Evolutionary conservation across 805 yeast genomes (phyloP), one percentile per base, ranked within the genome.

Genomic region (Teunomyces cretensis): DNA sequence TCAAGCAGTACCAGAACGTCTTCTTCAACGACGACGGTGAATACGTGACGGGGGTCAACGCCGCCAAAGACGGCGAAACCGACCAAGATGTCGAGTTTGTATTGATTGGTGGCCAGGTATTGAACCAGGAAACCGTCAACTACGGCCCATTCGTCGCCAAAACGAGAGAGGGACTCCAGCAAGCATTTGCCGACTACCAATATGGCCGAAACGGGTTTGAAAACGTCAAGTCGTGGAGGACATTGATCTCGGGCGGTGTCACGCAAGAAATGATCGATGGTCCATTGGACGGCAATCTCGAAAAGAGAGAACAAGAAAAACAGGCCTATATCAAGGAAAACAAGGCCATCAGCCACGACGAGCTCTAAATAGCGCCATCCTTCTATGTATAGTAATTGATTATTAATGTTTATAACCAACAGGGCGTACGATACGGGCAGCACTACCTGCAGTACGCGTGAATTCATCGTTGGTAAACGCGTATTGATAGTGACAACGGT

Each of bases 101-200:
- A 4, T 51, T 88, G n/a, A 71, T 88, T 50, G 94, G 89, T 27
- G 96, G 96, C 46, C 65, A 86, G 60, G 76, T 78, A 15, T 68
- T 88, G 45, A 78, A 87, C 54, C 96, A 89, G 68, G 79, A 81
- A 13, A 74, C 86, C 44, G 86, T 88, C 27, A 96, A 90, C 60
- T 84, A 89, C 60, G 97, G 97, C 13, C 97, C 97, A 11, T 91
- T 90, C 60, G 97, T 90, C 14, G 92, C 87, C 49, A 79, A 86
- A 6, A 68, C 84, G 16, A 74, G 75, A 44, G 85, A 81, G 42
- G 80, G 79, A 50, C 83, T 90, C 48, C 75, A 80, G 52, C 66
- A 84, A 54, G 94, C 88, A 0, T 83, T 87, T 56, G 56, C 68
- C 63, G 90, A 86, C 60, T 91, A 85, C 61, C 92, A 85, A 64